Percentiles rank a stretch among this genome's conserved stretches.
phyloP scores from a whole-genome alignment of 345 rosid genomes.

The Arabidopsis thaliana region TAIR10.1 NC_003076.8:20923501-20924000 shows the following conservation, averaged over 20 bases:
- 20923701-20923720: background rate
- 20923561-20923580: background rate
- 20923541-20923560: background rate
- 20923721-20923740: constrained; percentile 11
- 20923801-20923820: constrained; percentile 27
- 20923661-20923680: constrained; percentile 15
- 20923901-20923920: background rate
- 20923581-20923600: background rate
- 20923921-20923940: constrained; percentile 2
- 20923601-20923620: background rate
- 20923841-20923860: background rate
- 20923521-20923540: background rate
- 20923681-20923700: constrained; percentile 11
- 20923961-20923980: constrained; percentile 5
- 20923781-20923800: constrained; percentile 31
- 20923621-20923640: constrained; percentile 10
- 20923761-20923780: constrained; percentile 36
- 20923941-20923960: constrained; percentile 29
- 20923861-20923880: background rate
- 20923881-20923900: background rate
- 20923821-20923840: constrained; percentile 10
- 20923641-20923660: background rate
- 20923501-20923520: background rate
- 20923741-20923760: constrained; percentile 9
- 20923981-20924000: constrained; percentile 1